Base-by-base conservation (phyloP, 371 early-diverging fungal genomes). In the Apophysomyces sp. region DNA sequence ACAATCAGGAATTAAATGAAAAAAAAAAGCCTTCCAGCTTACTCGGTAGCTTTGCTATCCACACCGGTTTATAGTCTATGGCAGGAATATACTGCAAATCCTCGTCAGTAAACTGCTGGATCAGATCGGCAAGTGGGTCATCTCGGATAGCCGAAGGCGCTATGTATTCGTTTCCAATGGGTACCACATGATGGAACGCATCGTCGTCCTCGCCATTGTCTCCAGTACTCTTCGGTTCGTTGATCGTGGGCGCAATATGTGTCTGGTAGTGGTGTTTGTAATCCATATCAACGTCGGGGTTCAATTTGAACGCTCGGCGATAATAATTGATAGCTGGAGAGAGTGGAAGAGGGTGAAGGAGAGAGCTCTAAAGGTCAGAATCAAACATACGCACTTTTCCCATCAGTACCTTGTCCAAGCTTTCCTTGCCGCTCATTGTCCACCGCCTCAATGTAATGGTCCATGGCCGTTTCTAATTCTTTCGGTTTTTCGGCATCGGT, bases 241-340 rank as follows among this genome's bases (percentile, higher is more conserved):
- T 4, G 61, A 36, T 11, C 40, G 28, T 53, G 12, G 69, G 71
- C 21, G 68, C 65, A 58, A 72, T 66, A 29, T 68, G 51, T 3
- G 56, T 67, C 32, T 73, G 74, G 58, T 67, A 77, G 52, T 77
- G 72, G 21, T 64, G 67, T 29, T 72, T 76, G 62, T 81, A 85
- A 6, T 54, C 67, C 66, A 60, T 53, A 61, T 84, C 84, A 4
- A 82, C 69, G 61, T 80, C 68, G 1, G 77, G 72, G 65, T 84
- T 74, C 40, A 82, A 41, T 58, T 77, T 77, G 54, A 84, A 84
- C 16, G 86, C 86, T 51, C 72, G 76, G 21, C 81, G 73, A 63
- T 86, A 86, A 31, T 67, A 49, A 11, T 65, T 72, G n/a, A 86
- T 52, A 30, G 86, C 86, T 85, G 39, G 16, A 15, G 15, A 36